Base-by-base conservation (phyloP, 2,329 filamentous ascomycete genomes). In the Amauroascus niger region DNA sequence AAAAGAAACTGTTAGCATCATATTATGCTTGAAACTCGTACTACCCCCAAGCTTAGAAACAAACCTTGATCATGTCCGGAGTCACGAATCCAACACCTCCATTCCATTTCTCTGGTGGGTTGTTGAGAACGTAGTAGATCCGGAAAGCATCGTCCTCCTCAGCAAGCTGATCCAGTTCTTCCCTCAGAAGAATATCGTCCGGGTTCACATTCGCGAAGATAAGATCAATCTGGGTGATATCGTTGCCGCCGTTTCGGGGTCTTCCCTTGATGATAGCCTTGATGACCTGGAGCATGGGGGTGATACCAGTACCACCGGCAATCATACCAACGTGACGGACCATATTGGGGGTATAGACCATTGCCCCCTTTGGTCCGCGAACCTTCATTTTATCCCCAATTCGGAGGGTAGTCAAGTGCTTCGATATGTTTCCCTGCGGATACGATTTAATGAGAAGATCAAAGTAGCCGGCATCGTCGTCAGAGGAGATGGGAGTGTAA, bases 371-470 rank as follows among this genome's bases (percentile, higher is more conserved):
- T 71, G 93, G 93, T 8, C 93, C 93, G 64, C 82, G 84, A 64
- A 97, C 85, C 69, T 88, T 88, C 79, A 98, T 93, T 57, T 80
- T 84, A 71, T 95, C 83, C 58, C 91, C 90, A 57, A 96, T 79
- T 59, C 80, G 80, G 58, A 98, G 80, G 11, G 81, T 83, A 45
- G 88, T 87, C 75, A 98, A 83, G 74, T 95, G 79, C 75, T 88
- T 90, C 70, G 87, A 94, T 78, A 98, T 97, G 77, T 97, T 97
- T 64, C 93, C 93, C 62, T 88, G 90, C 1, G 90, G 88, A 75
- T 98, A 98, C 24, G 89, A 89, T 79, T 98, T 98, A 79, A 98
- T 90, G 64, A 98, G 81, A 57, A 98, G 84, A 72, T 97, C 93
- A 72, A 98, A 89, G 79, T 88, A 86, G 69, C 93, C 93, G 53